Conservation (phyloP, 306 rosid species). For the Biancaea sappan region DNA sequence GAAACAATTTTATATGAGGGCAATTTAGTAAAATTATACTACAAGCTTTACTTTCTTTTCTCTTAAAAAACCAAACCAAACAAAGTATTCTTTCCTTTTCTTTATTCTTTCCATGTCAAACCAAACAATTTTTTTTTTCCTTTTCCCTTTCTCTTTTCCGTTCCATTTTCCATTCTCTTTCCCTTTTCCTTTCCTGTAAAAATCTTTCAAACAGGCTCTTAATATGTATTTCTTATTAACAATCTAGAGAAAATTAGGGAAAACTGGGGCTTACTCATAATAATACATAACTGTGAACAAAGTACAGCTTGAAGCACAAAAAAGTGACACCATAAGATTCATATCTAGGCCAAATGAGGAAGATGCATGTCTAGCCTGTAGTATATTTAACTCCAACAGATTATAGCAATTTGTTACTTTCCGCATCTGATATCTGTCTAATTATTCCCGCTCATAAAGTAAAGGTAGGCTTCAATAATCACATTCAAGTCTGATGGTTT, state of each 20-base stretch:
- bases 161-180: no score
- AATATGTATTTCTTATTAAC: neutral
- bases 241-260: neutral
- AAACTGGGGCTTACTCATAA: neutral
- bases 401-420: neutral
- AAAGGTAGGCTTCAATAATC: neutral
- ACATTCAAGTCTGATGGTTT: conserved; percentile 17
- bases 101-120: no score
- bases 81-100: no score
- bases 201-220: no score
- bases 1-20: no score
- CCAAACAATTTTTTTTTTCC: no score
- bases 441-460: neutral
- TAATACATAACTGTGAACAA: neutral
- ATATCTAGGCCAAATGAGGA: conserved; percentile 11
- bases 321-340: neutral
- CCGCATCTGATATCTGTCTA: neutral
- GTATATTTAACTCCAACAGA: neutral
- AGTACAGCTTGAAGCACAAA: conserved; percentile 1
- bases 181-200: no score
- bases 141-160: no score
- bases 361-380: neutral
- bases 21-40: no score
- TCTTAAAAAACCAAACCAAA: no score
- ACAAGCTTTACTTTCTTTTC: no score